phyloP scores from a whole-genome alignment of 805 yeast species.

The Komagataella kurtzmanii region DNA sequence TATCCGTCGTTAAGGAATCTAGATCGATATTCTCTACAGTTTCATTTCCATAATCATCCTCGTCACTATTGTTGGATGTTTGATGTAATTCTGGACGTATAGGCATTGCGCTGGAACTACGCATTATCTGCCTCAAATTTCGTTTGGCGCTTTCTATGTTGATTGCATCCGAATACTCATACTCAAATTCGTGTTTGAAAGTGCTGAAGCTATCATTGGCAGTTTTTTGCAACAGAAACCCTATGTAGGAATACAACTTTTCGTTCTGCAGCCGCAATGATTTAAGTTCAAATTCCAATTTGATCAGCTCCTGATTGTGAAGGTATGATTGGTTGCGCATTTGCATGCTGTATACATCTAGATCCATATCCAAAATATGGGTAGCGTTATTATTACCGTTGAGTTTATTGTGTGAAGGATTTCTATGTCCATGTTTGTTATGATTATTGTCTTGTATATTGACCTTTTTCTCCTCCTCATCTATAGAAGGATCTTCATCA shows the following conservation, averaged over 20 bases:
- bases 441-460: not conserved
- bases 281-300: conserved; percentile 37
- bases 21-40: not conserved
- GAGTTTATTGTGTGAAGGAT: not conserved
- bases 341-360: conserved; percentile 1
- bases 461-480: not conserved
- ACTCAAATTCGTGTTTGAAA: conserved; percentile 10
- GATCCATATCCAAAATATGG: not conserved
- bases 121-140: conserved; percentile 20
- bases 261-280: conserved; percentile 42
- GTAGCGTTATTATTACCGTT: not conserved
- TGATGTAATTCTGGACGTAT: conserved; percentile 4
- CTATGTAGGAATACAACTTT: conserved; percentile 41
- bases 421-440: not conserved
- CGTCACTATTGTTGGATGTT: not conserved
- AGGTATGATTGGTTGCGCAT: conserved; percentile 2
- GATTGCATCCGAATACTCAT: conserved; percentile 39
- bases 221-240: conserved; percentile 38
- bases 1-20: not conserved
- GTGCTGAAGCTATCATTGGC: conserved; percentile 14
- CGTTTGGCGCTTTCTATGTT: conserved; percentile 34
- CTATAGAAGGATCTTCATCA: not conserved
- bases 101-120: conserved; percentile 19
- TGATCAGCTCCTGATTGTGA: conserved; percentile 32
- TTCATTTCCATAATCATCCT: not conserved